These are phyloP conservation scores for Colletotrichum salicis DNA, from an alignment of 2,329 filamentous ascomycete species.

Conservation along the genomic window DNA sequence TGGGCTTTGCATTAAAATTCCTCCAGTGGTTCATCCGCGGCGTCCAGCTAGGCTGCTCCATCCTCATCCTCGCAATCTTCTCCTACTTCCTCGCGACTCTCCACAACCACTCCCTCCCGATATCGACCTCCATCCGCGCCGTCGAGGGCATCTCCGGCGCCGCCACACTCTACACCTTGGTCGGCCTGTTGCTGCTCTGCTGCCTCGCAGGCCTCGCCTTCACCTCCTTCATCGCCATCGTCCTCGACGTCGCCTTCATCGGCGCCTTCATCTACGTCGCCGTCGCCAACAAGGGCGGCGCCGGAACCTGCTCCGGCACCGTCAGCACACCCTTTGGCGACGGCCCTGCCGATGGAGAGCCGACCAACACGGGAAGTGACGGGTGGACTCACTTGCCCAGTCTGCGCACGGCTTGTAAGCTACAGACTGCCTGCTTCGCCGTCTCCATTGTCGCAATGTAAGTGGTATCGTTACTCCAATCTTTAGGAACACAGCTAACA, in stretches of 20 bases:
- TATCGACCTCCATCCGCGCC: conserved; percentile 74
- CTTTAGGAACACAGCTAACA: not conserved
- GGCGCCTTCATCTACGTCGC: conserved; percentile 86
- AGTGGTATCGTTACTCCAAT: conserved; percentile 39
- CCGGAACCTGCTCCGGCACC: conserved; percentile 67
- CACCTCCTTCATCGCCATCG: conserved; percentile 77
- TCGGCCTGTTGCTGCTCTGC: conserved; percentile 80
- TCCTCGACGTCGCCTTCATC: conserved; percentile 81
- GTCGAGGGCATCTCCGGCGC: conserved; percentile 83
- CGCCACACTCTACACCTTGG: conserved; percentile 78
- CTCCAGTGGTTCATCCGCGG: conserved; percentile 77
- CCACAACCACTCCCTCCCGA: conserved; percentile 69
- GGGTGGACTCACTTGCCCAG: conserved; percentile 61
- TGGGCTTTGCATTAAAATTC: conserved; percentile 67
- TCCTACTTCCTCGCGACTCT: conserved; percentile 86
- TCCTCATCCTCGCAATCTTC: conserved; percentile 81
- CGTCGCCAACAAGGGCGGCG: conserved; percentile 76
- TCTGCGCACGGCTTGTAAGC: conserved; percentile 69
- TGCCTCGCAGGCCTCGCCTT: conserved; percentile 80
- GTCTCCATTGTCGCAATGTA: conserved; percentile 82
- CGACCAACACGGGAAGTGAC: conserved; percentile 58
- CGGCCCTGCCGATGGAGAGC: conserved; percentile 63
- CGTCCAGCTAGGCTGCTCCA: conserved; percentile 78
- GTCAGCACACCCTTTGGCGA: conserved; percentile 77
- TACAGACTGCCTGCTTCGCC: conserved; percentile 82